Evolutionary conservation across 192 early-diverging fungal genomes (phyloP), one percentile per base, ranked within the genome.

Genomic region (Lobulomyces angularis): DNA sequence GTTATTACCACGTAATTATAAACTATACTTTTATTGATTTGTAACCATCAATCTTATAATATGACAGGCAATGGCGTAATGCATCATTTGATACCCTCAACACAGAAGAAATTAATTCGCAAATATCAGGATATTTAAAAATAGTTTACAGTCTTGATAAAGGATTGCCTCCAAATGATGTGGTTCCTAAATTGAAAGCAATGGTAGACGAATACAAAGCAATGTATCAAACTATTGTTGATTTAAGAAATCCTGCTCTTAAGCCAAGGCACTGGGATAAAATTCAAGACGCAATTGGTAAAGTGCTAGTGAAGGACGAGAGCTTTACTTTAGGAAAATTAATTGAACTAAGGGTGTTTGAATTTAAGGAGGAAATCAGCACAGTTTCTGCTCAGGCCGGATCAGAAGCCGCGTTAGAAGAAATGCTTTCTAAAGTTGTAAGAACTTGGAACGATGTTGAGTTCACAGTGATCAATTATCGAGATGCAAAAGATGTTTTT

Each of bases 131-230:
- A 3, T 77, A 58, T 36, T 27, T 65, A n/a, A 77, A 77, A 36
- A 66, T 49, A 8, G 67, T 69, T 7, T 77, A 77, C 46, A 53
- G 46, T 14, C 56, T 77, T 12, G 74, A 77, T 51, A 77, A 77
- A 40, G 74, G 74, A 0, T 46, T 77, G 24, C 74, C 74, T n/a
- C 74, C 74, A 5, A 77, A 77, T 36, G 74, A 77, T 27, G 71
- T 77, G 19, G 74, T 77, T 6, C 74, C 74, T 9, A 57, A 56
- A 41, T 52, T 77, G 16, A 77, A 74, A 45, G 37, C 46, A 4
- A 56, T 63, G 53, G 69, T 76, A 7, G 69, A 76, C 23, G 61
- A 69, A 26, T 72, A 62, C 37, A 51, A 69, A n/a, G 25, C 25
- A 19, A 69, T 72, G 58, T 69, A 69, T 35, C 45, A 61, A 0